A percentile compares a stretch with the other conserved stretches of the same genome.
Conservation (phyloP, 2,329 filamentous ascomycete genomes). For the Monosporascus sp. region DNA sequence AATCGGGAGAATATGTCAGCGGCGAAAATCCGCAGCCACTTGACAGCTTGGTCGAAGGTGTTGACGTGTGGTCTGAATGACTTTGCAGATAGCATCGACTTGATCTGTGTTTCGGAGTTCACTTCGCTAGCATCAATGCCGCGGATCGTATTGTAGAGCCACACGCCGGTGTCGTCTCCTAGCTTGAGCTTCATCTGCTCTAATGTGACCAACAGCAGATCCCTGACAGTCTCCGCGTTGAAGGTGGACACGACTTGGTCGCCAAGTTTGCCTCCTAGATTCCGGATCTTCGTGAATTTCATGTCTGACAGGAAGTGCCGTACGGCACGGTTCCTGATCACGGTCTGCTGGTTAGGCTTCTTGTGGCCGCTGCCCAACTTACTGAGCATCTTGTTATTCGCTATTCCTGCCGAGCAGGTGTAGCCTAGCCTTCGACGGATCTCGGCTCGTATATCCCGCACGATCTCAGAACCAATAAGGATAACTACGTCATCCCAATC, state of each 20-base stretch:
- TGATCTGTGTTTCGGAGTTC: constrained; percentile 86
- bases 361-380: constrained; percentile 88
- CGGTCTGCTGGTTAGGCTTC: constrained; percentile 91
- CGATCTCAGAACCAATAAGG: constrained; percentile 81
- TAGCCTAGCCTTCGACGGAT: constrained; percentile 71
- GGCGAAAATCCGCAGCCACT: constrained; percentile 86
- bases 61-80: constrained; percentile 85
- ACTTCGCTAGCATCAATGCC: constrained; percentile 86
- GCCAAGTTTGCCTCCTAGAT: constrained; percentile 90
- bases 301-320: constrained; percentile 74
- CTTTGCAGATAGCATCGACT: constrained; percentile 95
- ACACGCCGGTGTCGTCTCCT: constrained; percentile 77
- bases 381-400: constrained; percentile 89
- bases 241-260: constrained; percentile 80
- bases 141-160: constrained; percentile 80
- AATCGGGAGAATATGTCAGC: constrained; percentile 87
- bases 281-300: constrained; percentile 93
- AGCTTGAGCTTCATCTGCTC: constrained; percentile 73
- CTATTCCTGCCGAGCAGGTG: constrained; percentile 86
- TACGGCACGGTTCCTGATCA: constrained; percentile 82
- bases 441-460: constrained; percentile 65
- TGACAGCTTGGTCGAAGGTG: constrained; percentile 68
- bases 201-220: constrained; percentile 66
- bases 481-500: constrained; percentile 97
- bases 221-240: constrained; percentile 71